Percentiles rank a stretch among this genome's conserved stretches.
Evolutionary conservation across 371 early-diverging fungal genomes (phyloP).

Genomic region (Mucor irregularis): DNA sequence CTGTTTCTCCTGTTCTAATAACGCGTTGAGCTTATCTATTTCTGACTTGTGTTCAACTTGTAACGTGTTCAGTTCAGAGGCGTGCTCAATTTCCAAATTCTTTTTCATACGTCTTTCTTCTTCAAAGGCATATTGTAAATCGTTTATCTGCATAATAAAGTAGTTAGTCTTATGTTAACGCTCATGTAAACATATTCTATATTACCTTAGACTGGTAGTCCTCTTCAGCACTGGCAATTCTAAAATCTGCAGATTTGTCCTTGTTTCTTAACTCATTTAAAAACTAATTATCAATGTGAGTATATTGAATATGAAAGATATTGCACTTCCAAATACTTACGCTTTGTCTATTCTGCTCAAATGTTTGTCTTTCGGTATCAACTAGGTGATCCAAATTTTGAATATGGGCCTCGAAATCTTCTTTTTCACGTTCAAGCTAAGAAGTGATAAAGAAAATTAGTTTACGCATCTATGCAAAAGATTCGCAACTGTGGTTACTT

Average conservation of each 20-base stretch:
- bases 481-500: too few relatives aligned
- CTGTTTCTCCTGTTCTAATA: background rate
- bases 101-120: conserved; percentile 18
- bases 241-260: conserved; percentile 47
- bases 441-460: background rate
- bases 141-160: conserved; percentile 17
- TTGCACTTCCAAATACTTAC: conserved; percentile 33
- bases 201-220: conserved; percentile 41
- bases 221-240: conserved; percentile 43
- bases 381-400: background rate
- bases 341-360: conserved; percentile 21
- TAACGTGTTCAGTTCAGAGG: conserved; percentile 12
- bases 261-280: conserved; percentile 48
- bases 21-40: background rate
- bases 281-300: conserved; percentile 19
- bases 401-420: conserved; percentile 36
- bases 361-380: background rate
- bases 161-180: too few relatives aligned
- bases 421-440: conserved; percentile 23
- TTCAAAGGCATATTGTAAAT: conserved; percentile 23
- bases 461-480: background rate
- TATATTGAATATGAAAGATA: background rate
- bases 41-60: conserved; percentile 1
- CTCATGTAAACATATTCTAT: too few relatives aligned
- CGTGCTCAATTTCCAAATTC: conserved; percentile 16